Evolutionary conservation across 2,329 filamentous ascomycete species (phyloP), one percentile per base, ranked within the genome.

Genomic region (Botrytis paeoniae): DNA sequence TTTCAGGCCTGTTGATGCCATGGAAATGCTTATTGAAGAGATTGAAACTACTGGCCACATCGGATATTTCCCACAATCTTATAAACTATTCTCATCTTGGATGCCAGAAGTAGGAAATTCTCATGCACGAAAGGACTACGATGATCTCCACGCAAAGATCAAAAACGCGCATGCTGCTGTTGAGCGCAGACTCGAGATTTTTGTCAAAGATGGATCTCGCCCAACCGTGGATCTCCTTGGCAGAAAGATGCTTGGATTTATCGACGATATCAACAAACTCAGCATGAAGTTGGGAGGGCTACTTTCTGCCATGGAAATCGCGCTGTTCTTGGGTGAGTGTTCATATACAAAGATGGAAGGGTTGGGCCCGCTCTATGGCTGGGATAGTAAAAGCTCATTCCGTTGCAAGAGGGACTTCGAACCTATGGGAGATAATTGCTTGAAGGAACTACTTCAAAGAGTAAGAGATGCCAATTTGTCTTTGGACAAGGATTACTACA

Each of bases 91-190:
- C 32, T 43, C 22, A 6, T 29, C 25, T 45, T 70, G 68, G 68
- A 61, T 70, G 68, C 68, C 68, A 62, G 57, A 61, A 43, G 68
- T 61, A 29, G 68, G 32, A 37, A n/a, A 29, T 22, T 41, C 68
- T 10, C 29, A 43, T 43, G 37, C 61, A 37, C 18, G 45, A 61
- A 41, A 45, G 4, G 22, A 43, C 9, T 61, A 61, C 39, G 68
- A 70, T 43, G 54, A 41, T 8, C 37, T 70, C 1, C n/a, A 41
- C 48, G 25, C 68, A 61, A 70, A 37, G 39, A 61, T 70, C 4
- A 14, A 22, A 5, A 37, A 61, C n/a, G 39, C 29, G 6, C 54
- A 61, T 29, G 39, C 57, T n/a, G 32, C 57, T 37, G 32, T 61
- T 35, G 22, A 60, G n/a, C 54, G 57, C 4, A 70, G 39, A 20